Base-by-base conservation (phyloP, 2,329 filamentous ascomycete species). In the Lachnellula hyalina region DNA sequence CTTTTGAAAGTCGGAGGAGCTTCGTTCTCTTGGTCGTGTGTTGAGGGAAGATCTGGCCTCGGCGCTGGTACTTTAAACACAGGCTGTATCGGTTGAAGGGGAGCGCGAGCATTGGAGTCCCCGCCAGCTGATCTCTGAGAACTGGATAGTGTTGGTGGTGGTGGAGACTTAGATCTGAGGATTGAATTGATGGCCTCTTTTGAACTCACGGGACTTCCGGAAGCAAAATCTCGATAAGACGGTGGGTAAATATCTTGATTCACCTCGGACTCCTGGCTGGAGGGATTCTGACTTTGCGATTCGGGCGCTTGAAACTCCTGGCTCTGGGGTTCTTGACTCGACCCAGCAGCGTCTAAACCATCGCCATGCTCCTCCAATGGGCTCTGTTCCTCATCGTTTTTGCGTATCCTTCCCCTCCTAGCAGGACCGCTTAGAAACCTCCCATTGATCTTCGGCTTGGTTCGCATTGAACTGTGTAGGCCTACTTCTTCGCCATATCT, bases 1-100 rank as follows among this genome's bases (percentile, higher is more conserved):
- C 65, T 80, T 68, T 81, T 86, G 70, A 89, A 86, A 0, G 83
- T 86, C 25, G 86, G 81, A 3, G 85, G 85, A 3, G 82, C 79
- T 57, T 94, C 84, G 67, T 96, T 96, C 70, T 96, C 92, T 68
- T 96, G 90, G 64, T 96, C 90, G 58, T 86, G 79, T 3, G 74
- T 73, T 1, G 85, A 81, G 17, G 86, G 83, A 47, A 89, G 68
- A 49, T 81, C 76, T 8, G 79, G 72, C 17, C 81, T 79, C 36
- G 79, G 73, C 12, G 77, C 75, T 46, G 82, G 81, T 14, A 83
- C 70, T 62, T 77, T 83, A 68, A 84, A 86, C 6, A 79, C 75
- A n/a, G 80, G 78, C 50, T 78, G 75, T 49, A 73, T 71, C 52
- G 70, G 71, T 35, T 73, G 71, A 49, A 67, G 49, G 15, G 72